These are phyloP conservation scores for Sonneratia alba DNA, from an alignment of 345 rosid genomes.

Conservation along the genomic window DNA sequence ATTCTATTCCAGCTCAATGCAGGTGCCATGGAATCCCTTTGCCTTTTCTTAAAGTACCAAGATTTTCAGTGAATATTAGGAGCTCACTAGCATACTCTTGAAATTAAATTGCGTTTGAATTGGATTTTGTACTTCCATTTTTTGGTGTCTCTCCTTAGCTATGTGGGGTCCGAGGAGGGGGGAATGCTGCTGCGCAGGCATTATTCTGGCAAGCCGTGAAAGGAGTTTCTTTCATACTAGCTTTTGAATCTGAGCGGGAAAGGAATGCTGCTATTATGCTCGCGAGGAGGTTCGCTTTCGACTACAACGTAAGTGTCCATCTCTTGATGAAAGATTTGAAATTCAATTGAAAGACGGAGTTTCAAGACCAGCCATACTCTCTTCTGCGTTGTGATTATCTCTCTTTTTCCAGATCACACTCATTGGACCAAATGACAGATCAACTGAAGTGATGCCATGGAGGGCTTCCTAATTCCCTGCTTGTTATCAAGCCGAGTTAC, in stretches of 20 bases:
- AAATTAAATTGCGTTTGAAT: not conserved
- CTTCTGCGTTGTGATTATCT: not conserved
- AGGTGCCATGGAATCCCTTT: constrained; percentile 30
- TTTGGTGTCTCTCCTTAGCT: constrained; percentile 31
- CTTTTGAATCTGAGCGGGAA: constrained; percentile 87
- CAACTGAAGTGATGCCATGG: constrained; percentile 12
- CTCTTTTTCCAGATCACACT: constrained; percentile 39
- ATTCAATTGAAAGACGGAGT: not conserved
- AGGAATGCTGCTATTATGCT: constrained; percentile 92
- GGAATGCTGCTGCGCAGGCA: constrained; percentile 94
- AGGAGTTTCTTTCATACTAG: constrained; percentile 68
- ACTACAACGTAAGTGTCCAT: constrained; percentile 70
- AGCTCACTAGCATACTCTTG: not conserved
- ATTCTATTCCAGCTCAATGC: constrained; percentile 81
- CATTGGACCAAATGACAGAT: constrained; percentile 55
- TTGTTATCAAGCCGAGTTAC: constrained; percentile 6
- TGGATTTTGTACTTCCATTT: not conserved
- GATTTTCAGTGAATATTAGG: not conserved
- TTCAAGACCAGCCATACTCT: not conserved
- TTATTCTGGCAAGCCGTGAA: constrained; percentile 83
- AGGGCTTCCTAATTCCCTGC: not conserved
- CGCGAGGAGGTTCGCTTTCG: constrained; percentile 86
- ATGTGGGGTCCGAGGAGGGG: constrained; percentile 99
- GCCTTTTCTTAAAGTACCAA: not conserved
- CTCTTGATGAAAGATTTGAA: not conserved